Evolutionary conservation across 257 asterid genomes (phyloP).

Genomic region (Lantana camara): DNA sequence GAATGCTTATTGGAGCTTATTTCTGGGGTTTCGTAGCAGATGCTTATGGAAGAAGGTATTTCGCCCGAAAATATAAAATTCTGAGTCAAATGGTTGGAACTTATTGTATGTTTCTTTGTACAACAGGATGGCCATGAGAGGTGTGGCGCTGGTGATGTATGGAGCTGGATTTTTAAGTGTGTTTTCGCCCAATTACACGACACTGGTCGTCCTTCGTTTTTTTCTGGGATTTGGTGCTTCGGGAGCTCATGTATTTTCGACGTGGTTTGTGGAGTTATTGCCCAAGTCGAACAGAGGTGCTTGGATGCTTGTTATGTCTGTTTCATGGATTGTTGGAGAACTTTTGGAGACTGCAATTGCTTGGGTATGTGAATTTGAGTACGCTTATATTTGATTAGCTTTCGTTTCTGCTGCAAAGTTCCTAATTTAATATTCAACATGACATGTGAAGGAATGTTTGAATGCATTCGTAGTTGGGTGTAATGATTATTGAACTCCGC

Average conservation of each 20-base stretch:
- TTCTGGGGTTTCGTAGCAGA: conserved; percentile 41
- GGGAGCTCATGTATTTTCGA: conserved; percentile 43
- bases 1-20: conserved; percentile 38
- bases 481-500: too few species aligned
- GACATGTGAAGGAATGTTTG: too few species aligned
- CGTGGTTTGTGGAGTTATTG: conserved; percentile 56
- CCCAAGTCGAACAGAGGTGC: conserved; percentile 48
- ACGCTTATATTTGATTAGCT: too few species aligned
- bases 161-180: conserved; percentile 34
- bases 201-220: conserved; percentile 37
- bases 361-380: conserved; percentile 42
- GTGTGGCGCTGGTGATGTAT: conserved; percentile 8
- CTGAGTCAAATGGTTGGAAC: too few species aligned
- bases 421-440: too few species aligned
- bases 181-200: conserved; percentile 29
- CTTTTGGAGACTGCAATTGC: conserved; percentile 44
- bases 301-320: conserved; percentile 32
- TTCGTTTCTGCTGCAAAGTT: too few species aligned
- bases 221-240: conserved; percentile 48
- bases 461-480: too few species aligned
- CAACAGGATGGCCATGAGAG: conserved; percentile 17
- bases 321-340: conserved; percentile 43
- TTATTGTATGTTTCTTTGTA: neutral
- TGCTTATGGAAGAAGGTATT: conserved; percentile 34
- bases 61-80: too few species aligned